Conservation (phyloP, 2,329 filamentous ascomycete species). For the Hypoxylon sp. region DNA sequence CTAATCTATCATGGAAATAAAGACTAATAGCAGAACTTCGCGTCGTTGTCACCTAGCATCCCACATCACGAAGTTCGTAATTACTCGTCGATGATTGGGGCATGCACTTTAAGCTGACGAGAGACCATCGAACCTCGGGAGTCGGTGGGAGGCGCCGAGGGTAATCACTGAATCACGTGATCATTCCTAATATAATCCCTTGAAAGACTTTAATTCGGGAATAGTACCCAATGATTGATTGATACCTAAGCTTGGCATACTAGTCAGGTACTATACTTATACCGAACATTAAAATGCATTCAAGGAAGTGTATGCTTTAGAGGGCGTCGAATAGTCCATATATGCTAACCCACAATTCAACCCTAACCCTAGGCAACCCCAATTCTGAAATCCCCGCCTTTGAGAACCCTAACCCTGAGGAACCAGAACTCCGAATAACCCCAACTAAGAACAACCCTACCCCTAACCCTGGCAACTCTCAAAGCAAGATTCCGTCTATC, state of each 20-base stretch:
- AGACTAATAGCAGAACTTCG: not conserved
- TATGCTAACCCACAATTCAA: no score
- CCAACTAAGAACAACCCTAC: not conserved
- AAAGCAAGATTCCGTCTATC: not conserved
- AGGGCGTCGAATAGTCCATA: no score
- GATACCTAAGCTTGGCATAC: no score
- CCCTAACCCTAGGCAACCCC: not conserved
- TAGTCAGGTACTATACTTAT: no score
- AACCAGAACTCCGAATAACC: not conserved
- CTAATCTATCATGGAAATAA: not conserved
- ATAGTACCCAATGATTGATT: no score
- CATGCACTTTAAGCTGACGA: slow-evolving; percentile 4
- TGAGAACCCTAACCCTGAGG: no score
- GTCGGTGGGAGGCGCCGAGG: not conserved
- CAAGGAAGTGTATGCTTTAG: no score
- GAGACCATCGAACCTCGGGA: not conserved
- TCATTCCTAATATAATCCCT: not conserved
- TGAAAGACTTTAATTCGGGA: not conserved
- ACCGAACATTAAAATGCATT: no score
- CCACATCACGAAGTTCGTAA: not conserved
- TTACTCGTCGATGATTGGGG: not conserved
- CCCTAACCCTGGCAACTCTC: slow-evolving; percentile 7
- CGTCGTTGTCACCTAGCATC: not conserved
- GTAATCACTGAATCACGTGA: slow-evolving; percentile 8
- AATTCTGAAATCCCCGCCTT: no score